These are phyloP conservation scores for Arthrobotrys sphaeroides DNA, from an alignment of 2,329 filamentous ascomycete genomes.

Conservation along the genomic window DNA sequence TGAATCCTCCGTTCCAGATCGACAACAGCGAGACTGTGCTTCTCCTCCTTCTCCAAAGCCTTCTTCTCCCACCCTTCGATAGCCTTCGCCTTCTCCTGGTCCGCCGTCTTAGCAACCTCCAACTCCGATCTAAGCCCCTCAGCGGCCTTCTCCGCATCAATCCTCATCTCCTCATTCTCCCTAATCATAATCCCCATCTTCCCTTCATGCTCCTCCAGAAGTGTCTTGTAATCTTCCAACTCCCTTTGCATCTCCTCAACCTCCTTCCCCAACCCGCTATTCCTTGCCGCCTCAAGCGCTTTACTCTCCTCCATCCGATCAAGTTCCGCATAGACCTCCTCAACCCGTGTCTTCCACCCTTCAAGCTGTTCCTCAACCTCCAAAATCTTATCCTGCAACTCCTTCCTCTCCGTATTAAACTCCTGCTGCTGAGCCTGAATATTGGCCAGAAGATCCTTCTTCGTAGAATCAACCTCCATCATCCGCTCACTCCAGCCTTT, in stretches of 20 bases:
- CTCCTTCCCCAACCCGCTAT: slow-evolving; percentile 75
- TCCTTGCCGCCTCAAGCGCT: slow-evolving; percentile 73
- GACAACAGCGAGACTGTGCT: slow-evolving; percentile 70
- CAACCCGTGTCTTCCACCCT: slow-evolving; percentile 60
- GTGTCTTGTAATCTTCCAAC: slow-evolving; percentile 68
- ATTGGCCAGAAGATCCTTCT: slow-evolving; percentile 92
- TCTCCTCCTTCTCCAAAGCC: slow-evolving; percentile 13
- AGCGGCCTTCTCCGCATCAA: slow-evolving; percentile 66
- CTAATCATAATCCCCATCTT: slow-evolving; percentile 62
- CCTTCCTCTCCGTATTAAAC: slow-evolving; percentile 83
- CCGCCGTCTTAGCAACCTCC: slow-evolving; percentile 63
- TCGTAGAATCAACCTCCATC: slow-evolving; percentile 88
- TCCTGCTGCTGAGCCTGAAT: slow-evolving; percentile 91
- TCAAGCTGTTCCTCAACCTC: slow-evolving; percentile 74
- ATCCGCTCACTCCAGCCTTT: slow-evolving; percentile 74
- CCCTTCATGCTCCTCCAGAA: slow-evolving; percentile 69
- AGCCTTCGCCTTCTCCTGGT: slow-evolving; percentile 67
- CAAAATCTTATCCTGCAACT: slow-evolving; percentile 81
- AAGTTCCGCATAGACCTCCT: slow-evolving; percentile 91
- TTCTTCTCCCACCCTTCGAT: slow-evolving; percentile 63
- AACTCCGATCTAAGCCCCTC: slow-evolving; percentile 70
- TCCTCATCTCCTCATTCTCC: slow-evolving; percentile 63
- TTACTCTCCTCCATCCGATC: slow-evolving; percentile 87
- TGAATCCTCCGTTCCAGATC: slow-evolving; percentile 79
- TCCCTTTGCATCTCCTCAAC: slow-evolving; percentile 72